These are phyloP conservation scores for Castanea crenata DNA, from an alignment of 306 rosid species.

Conservation along the genomic window DNA sequence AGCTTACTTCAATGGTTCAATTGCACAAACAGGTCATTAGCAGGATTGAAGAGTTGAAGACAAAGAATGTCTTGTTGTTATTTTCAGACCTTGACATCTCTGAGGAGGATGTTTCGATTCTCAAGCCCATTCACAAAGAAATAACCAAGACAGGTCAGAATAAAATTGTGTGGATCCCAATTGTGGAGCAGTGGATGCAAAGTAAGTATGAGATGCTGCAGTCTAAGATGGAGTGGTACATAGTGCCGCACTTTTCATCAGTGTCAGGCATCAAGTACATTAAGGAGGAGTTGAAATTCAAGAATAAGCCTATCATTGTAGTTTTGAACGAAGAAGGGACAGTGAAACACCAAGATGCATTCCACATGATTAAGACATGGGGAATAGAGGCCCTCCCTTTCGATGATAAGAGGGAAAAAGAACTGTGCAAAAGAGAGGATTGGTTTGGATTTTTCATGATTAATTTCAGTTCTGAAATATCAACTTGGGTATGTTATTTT, in stretches of 20 bases:
- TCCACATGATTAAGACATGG: slow-evolving; percentile 33
- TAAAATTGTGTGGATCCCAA: slow-evolving; percentile 40
- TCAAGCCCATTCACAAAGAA: slow-evolving; percentile 23
- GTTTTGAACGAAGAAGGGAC: slow-evolving; percentile 30
- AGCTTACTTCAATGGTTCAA: too few species aligned
- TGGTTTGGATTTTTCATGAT: background rate
- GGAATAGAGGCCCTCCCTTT: slow-evolving; percentile 36
- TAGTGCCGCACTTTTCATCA: background rate
- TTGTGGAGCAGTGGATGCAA: slow-evolving; percentile 26
- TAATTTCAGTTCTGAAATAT: too few species aligned
- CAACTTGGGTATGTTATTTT: too few species aligned
- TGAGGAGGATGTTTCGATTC: slow-evolving; percentile 9
- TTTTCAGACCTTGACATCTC: slow-evolving; percentile 33
- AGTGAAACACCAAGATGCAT: slow-evolving; percentile 27
- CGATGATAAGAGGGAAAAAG: background rate
- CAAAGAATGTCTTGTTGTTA: slow-evolving; percentile 24
- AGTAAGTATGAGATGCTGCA: slow-evolving; percentile 27
- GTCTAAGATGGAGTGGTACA: slow-evolving; percentile 41
- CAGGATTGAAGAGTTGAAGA: background rate
- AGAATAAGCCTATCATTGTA: slow-evolving; percentile 31
- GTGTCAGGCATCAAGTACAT: slow-evolving; percentile 27
- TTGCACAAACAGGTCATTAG: too few species aligned
- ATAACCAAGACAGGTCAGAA: slow-evolving; percentile 1
- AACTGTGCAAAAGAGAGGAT: background rate
- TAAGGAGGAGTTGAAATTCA: slow-evolving; percentile 29